Evolutionary conservation across 108 stramenopile species (phyloP).

Genomic region (Parietichytrium sp.): DNA sequence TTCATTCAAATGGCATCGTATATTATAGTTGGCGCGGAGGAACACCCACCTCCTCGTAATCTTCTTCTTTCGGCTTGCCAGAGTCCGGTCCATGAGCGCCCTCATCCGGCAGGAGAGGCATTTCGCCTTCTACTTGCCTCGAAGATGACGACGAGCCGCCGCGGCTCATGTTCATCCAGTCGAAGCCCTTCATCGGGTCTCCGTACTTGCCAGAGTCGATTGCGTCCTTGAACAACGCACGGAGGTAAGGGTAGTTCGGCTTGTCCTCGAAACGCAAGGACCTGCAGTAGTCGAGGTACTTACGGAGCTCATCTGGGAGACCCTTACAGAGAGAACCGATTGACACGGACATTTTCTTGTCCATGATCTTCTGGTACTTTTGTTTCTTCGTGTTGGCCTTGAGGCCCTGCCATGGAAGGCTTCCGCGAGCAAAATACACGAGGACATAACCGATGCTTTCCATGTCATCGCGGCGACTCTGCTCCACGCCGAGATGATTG

Average conservation of each 20-base stretch:
- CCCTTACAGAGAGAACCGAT: constrained; percentile 99
- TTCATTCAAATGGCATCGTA: too few relatives aligned
- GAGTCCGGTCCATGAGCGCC: too few relatives aligned
- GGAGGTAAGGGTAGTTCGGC: constrained; percentile 98
- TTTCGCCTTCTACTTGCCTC: too few relatives aligned
- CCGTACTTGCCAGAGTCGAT: constrained; percentile 95
- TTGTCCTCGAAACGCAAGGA: constrained; percentile 96
- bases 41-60: too few relatives aligned
- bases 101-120: too few relatives aligned
- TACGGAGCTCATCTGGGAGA: constrained; percentile 96
- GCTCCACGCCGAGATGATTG: constrained; percentile 95
- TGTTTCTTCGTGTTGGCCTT: constrained; percentile 99
- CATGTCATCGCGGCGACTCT: constrained; percentile 93
- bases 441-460: constrained; percentile 98
- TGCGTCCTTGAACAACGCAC: constrained; percentile 86
- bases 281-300: constrained; percentile 99
- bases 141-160: too few relatives aligned
- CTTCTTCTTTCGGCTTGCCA: too few relatives aligned
- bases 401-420: constrained; percentile 98
- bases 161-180: constrained; percentile 71
- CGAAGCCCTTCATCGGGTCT: constrained; percentile 99
- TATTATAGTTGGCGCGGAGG: too few relatives aligned
- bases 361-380: constrained; percentile 99
- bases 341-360: constrained; percentile 97
- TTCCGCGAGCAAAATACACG: constrained; percentile 98